Evolutionary conservation across 768 basidiomycete genomes (phyloP).

Genomic region (Mycena sanguinolenta): DNA sequence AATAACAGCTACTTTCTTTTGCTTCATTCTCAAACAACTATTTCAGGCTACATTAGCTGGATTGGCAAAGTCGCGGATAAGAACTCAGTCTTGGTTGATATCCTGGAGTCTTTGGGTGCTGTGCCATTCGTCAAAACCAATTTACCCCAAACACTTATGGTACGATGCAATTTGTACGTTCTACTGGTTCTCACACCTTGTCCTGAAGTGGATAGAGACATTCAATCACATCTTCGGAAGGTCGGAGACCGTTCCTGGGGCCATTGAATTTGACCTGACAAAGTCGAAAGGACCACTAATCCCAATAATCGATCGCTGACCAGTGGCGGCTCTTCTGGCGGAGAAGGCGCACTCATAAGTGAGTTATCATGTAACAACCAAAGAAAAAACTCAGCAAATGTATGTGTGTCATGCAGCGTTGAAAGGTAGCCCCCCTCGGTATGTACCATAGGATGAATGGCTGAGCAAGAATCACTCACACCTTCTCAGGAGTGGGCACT

Average conservation of each 20-base stretch:
- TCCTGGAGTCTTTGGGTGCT: slow-evolving; percentile 74
- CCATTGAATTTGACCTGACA: background rate
- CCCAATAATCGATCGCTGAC: slow-evolving; percentile 81
- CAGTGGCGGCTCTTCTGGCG: slow-evolving; percentile 86
- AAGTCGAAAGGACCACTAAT: slow-evolving; percentile 65
- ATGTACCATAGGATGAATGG: slow-evolving; percentile 18
- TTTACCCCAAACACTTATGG: slow-evolving; percentile 84
- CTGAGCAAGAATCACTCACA: slow-evolving; percentile 26
- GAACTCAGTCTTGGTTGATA: slow-evolving; percentile 73
- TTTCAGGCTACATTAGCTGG: slow-evolving; percentile 79
- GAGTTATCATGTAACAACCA: too few species aligned
- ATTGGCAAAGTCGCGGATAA: slow-evolving; percentile 70
- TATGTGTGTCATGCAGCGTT: slow-evolving; percentile 47
- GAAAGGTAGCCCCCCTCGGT: slow-evolving; percentile 61
- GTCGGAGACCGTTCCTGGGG: background rate
- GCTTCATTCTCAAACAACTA: background rate
- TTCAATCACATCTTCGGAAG: slow-evolving; percentile 85
- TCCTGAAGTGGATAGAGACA: slow-evolving; percentile 77
- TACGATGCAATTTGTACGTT: slow-evolving; percentile 40
- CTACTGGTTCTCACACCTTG: slow-evolving; percentile 45
- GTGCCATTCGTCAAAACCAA: slow-evolving; percentile 82
- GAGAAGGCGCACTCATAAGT: slow-evolving; percentile 85
- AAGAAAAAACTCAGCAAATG: background rate
- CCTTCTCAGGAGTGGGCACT: slow-evolving; percentile 72
- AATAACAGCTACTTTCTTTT: background rate